Evolutionary conservation across 129 eudicot species (phyloP).

Genomic region (Artemisia tridentata): DNA sequence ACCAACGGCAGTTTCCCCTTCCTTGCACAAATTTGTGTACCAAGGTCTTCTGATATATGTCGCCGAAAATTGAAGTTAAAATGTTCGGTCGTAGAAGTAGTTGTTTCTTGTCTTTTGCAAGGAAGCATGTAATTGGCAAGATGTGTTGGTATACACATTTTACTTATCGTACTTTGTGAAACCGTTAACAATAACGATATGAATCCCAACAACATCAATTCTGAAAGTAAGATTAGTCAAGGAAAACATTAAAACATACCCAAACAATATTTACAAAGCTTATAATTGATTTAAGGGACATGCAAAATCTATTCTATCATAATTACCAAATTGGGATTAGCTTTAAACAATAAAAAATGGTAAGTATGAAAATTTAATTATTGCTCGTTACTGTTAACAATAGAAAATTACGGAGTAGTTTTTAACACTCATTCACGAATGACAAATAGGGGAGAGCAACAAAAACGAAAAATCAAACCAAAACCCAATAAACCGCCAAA

Average conservation of each 20-base stretch:
- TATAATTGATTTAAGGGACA: too few species aligned
- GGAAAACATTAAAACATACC: background rate
- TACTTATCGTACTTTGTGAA: constrained; percentile 63
- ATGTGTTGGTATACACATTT: constrained; percentile 66
- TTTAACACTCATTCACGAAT: too few species aligned
- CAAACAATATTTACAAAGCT: too few species aligned
- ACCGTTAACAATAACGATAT: constrained; percentile 77
- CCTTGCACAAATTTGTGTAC: constrained; percentile 32
- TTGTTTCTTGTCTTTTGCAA: constrained; percentile 43
- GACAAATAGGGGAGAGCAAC: too few species aligned
- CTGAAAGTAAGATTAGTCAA: constrained; percentile 27
- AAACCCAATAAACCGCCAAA: too few species aligned
- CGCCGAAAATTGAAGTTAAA: constrained; percentile 24
- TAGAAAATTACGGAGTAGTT: too few species aligned
- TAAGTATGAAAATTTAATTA: too few species aligned
- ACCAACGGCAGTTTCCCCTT: constrained; percentile 66
- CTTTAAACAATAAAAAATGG: too few species aligned
- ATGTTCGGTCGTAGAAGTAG: constrained; percentile 12
- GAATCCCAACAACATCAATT: constrained; percentile 94
- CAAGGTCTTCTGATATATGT: constrained; percentile 38
- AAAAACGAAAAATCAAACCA: too few species aligned
- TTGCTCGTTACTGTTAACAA: too few species aligned
- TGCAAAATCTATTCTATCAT: too few species aligned
- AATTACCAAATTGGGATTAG: too few species aligned
- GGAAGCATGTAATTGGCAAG: constrained; percentile 81